These are phyloP conservation scores for Bipolaris victoriae DNA, from an alignment of 2,329 filamentous ascomycete genomes.

Conservation along the genomic window DNA sequence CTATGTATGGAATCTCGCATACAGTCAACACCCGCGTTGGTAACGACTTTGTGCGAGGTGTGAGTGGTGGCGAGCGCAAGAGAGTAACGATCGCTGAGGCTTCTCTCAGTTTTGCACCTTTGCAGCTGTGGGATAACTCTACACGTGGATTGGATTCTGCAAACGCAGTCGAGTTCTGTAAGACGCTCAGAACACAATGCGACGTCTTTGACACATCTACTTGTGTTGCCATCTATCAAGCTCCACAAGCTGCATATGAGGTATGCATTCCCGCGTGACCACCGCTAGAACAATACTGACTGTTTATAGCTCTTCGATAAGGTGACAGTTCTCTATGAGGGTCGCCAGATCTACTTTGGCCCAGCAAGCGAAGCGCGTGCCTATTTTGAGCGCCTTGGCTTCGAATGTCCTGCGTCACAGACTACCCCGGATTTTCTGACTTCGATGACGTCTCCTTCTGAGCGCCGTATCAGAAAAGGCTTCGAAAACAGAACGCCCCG, in stretches of 20 bases:
- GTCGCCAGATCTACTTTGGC: slow-evolving; percentile 74
- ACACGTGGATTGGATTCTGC: slow-evolving; percentile 72
- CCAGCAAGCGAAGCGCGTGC: slow-evolving; percentile 63
- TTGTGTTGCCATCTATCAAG: slow-evolving; percentile 43
- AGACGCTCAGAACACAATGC: slow-evolving; percentile 64
- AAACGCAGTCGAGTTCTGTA: slow-evolving; percentile 71
- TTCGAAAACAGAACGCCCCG: slow-evolving; percentile 52
- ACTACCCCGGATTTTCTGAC: slow-evolving; percentile 77
- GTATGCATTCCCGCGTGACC: slow-evolving; percentile 13
- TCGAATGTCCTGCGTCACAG: slow-evolving; percentile 58
- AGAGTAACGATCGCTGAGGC: slow-evolving; percentile 41
- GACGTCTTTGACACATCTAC: slow-evolving; percentile 53
- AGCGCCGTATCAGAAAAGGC: slow-evolving; percentile 44
- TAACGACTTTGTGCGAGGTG: slow-evolving; percentile 74
- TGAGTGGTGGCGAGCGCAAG: slow-evolving; percentile 69
- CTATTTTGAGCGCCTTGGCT: slow-evolving; percentile 73
- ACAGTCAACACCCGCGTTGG: slow-evolving; percentile 73
- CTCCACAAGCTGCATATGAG: slow-evolving; percentile 69
- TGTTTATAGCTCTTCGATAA: slow-evolving; percentile 23
- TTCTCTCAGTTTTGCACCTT: slow-evolving; percentile 54
- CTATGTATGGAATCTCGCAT: slow-evolving; percentile 74
- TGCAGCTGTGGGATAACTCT: slow-evolving; percentile 76
- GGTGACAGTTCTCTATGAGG: slow-evolving; percentile 56
- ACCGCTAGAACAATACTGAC: not conserved
- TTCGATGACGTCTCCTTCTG: slow-evolving; percentile 61